phyloP scores from a whole-genome alignment of 2,329 filamentous ascomycete genomes.

The Paramyrothecium roridum region DNA sequence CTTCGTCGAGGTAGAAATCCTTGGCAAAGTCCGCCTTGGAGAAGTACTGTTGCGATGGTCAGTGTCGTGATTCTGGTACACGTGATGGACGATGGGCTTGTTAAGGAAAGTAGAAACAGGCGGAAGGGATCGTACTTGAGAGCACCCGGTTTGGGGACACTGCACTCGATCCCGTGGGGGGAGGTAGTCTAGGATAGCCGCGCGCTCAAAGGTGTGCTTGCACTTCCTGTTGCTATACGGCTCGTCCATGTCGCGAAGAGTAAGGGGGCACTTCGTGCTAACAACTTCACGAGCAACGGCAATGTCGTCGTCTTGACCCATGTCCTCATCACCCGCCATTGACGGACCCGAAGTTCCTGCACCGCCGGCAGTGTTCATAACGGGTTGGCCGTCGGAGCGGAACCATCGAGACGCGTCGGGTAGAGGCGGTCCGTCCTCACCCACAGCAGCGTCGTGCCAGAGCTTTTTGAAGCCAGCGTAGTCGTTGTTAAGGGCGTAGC shows the following conservation, averaged over 20 bases:
- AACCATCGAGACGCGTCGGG: conserved; percentile 56
- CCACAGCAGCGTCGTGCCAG: conserved; percentile 52
- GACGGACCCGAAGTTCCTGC: not conserved
- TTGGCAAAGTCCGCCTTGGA: conserved; percentile 28
- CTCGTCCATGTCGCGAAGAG: conserved; percentile 59
- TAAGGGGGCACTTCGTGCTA: conserved; percentile 68
- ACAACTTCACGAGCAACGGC: conserved; percentile 61
- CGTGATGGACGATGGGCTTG: too few species aligned
- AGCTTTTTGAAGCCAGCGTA: conserved; percentile 57
- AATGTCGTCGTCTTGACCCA: conserved; percentile 59
- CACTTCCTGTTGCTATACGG: conserved; percentile 66
- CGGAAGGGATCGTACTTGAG: conserved; percentile 39
- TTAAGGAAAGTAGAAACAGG: too few species aligned
- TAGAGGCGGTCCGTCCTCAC: conserved; percentile 45
- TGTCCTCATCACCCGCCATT: conserved; percentile 39
- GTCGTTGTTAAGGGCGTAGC: conserved; percentile 55
- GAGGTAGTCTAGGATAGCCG: conserved; percentile 56
- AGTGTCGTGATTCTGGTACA: not conserved
- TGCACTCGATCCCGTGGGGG: conserved; percentile 38
- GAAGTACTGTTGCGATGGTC: conserved; percentile 37
- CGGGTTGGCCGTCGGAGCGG: conserved; percentile 39
- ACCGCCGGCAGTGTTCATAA: conserved; percentile 22
- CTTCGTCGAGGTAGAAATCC: conserved; percentile 55
- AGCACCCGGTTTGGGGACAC: conserved; percentile 66
- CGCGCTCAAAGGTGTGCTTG: conserved; percentile 70